Evolutionary conservation across 306 rosid genomes (phyloP).

Genomic region (Ammopiptanthus mongolicus): DNA sequence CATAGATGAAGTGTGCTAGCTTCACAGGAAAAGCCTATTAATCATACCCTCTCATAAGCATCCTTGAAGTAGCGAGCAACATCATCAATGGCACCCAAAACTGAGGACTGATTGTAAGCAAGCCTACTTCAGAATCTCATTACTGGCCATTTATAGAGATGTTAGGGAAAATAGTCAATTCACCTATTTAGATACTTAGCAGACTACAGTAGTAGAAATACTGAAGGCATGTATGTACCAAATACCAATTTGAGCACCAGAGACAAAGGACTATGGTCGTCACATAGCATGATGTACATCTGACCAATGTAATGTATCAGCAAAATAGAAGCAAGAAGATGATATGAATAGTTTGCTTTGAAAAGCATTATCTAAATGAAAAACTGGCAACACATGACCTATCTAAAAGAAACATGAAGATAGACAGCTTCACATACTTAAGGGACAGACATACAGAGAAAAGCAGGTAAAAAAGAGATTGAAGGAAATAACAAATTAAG

Average conservation of each 20-base stretch:
- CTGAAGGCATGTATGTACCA: conserved; percentile 44
- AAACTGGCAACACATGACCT: neutral
- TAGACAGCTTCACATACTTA: neutral
- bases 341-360: neutral
- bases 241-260: conserved; percentile 98
- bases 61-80: conserved; percentile 99
- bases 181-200: conserved; percentile 22
- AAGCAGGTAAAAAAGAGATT: no score
- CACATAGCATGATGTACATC: conserved; percentile 97
- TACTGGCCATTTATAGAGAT: no score
- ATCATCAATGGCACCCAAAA: conserved; percentile 98
- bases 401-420: neutral
- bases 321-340: neutral
- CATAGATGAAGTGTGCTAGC: conserved; percentile 31
- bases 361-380: conserved; percentile 7
- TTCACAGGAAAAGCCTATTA: no score
- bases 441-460: no score
- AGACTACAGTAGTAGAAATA: neutral
- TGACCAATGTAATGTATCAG: conserved; percentile 39
- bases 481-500: no score
- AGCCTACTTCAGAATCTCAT: conserved; percentile 61
- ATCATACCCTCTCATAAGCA: no score
- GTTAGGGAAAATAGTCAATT: no score
- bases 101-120: conserved; percentile 98
- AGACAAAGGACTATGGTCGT: conserved; percentile 98